Conservation (phyloP, 164 flowering plant genomes). For the Pachysandra terminalis region DNA sequence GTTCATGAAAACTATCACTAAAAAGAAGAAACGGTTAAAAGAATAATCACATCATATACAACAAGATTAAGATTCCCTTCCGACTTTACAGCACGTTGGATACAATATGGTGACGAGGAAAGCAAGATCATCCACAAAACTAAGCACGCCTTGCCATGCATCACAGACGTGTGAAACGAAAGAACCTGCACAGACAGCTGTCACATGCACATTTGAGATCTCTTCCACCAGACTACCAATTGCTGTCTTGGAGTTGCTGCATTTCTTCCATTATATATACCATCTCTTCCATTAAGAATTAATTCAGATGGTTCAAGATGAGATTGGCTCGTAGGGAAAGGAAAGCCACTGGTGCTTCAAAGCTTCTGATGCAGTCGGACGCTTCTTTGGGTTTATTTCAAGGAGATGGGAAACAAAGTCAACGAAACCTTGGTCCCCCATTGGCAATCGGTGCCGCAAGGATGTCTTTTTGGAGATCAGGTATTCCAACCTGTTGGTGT, state of each 20-base stretch:
- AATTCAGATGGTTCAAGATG: conserved; percentile 43
- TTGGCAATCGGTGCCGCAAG: conserved; percentile 82
- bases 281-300: conserved; percentile 5
- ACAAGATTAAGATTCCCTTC: conserved; percentile 30
- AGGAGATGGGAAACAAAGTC: conserved; percentile 88
- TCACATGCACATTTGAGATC: not conserved
- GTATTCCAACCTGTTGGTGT: conserved; percentile 81
- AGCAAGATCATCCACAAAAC: conserved; percentile 9
- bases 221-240: not conserved
- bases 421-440: conserved; percentile 96
- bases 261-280: too few relatives aligned
- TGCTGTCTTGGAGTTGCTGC: not conserved
- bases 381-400: conserved; percentile 87
- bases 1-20: conserved; percentile 26
- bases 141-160: conserved; percentile 21
- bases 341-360: conserved; percentile 95
- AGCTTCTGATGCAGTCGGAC: conserved; percentile 94
- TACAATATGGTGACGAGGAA: conserved; percentile 5
- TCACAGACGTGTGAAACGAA: conserved; percentile 19
- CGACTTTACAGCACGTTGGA: conserved; percentile 26
- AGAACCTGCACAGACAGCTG: not conserved
- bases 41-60: conserved; percentile 62
- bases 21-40: conserved; percentile 20
- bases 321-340: conserved; percentile 93
- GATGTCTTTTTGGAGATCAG: conserved; percentile 93